A percentile compares a stretch with the other conserved stretches of the same genome.
Conservation (phyloP, 306 rosid genomes). For the Lathyrus oleraceus region DNA sequence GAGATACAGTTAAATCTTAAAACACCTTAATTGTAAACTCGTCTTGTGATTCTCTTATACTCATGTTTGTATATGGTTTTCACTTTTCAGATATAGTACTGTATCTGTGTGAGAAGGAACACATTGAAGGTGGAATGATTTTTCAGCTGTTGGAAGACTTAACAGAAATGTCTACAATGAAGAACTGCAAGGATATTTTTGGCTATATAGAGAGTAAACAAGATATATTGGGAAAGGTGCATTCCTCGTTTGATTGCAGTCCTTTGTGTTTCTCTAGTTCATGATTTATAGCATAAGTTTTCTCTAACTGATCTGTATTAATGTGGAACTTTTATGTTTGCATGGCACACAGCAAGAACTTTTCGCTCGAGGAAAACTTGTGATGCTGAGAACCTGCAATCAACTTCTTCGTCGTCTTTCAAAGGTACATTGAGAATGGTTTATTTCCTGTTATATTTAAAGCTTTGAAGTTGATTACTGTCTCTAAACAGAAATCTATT, state of each 20-base stretch:
- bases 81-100: slow-evolving; percentile 71
- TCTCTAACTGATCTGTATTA: slow-evolving; percentile 9
- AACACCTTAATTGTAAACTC: slow-evolving; percentile 11
- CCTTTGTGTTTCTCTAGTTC: slow-evolving; percentile 18
- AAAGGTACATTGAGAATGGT: slow-evolving; percentile 55
- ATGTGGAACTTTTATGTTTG: slow-evolving; percentile 33
- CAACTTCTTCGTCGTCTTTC: slow-evolving; percentile 98
- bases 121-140: slow-evolving; percentile 97
- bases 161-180: slow-evolving; percentile 98
- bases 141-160: slow-evolving; percentile 95
- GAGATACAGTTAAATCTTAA: slow-evolving; percentile 15
- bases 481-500: background rate
- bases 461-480: background rate
- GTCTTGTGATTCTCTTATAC: background rate
- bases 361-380: slow-evolving; percentile 97
- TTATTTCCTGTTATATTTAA: background rate
- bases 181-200: slow-evolving; percentile 94
- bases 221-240: slow-evolving; percentile 90
- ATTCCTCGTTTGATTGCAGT: slow-evolving; percentile 27
- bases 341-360: slow-evolving; percentile 77
- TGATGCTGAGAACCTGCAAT: slow-evolving; percentile 97
- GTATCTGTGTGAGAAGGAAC: slow-evolving; percentile 96
- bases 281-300: slow-evolving; percentile 16
- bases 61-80: slow-evolving; percentile 29
- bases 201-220: slow-evolving; percentile 96